Conservation (phyloP, 179 eudicot genomes). For the Spinacia oleracea region DNA sequence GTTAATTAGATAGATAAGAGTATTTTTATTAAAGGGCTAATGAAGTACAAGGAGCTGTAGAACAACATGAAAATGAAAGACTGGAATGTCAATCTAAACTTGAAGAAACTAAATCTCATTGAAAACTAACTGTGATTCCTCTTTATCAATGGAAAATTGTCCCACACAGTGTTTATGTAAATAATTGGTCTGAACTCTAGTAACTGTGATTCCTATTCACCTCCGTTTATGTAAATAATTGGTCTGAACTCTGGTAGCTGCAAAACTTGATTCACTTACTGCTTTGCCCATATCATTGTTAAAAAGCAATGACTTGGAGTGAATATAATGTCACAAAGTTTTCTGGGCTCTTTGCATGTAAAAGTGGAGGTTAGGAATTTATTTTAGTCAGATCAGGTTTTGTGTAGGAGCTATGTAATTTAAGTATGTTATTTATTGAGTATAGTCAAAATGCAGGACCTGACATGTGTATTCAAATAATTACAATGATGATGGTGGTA, state of each 20-base stretch:
- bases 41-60: not conserved
- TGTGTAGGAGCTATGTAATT: not conserved
- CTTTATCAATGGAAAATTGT: not conserved
- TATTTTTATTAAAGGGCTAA: not conserved
- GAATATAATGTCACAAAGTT: not conserved
- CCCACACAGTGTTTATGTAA: too few relatives aligned
- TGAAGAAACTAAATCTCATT: not conserved
- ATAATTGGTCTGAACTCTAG: not conserved
- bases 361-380: not conserved
- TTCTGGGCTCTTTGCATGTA: not conserved
- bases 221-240: not conserved
- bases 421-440: not conserved
- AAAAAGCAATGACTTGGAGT: not conserved
- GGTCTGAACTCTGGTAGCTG: not conserved
- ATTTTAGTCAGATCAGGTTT: not conserved
- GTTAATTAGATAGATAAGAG: not conserved
- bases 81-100: not conserved
- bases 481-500: too few relatives aligned
- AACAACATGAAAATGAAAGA: not conserved
- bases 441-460: not conserved
- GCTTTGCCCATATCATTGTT: not conserved
- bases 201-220: too few relatives aligned
- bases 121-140: not conserved
- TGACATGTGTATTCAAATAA: too few relatives aligned
- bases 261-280: too few relatives aligned